Percentiles rank a stretch among this genome's conserved stretches.
phyloP scores from a whole-genome alignment of 2,329 filamentous ascomycete species.

The Diplodia intermedia region DNA sequence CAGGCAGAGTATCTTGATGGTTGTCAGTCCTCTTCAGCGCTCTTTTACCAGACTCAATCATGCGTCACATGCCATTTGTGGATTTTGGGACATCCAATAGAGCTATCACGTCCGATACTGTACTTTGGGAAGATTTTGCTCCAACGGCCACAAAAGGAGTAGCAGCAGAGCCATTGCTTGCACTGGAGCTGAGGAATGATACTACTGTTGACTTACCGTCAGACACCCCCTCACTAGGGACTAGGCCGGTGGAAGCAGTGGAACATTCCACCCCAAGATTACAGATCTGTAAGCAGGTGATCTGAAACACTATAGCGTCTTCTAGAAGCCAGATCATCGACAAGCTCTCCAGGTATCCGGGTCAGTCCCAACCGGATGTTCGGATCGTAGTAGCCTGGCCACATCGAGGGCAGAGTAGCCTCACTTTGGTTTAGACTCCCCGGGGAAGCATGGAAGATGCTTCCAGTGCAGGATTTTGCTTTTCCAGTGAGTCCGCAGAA shows the following conservation, averaged over 20 bases:
- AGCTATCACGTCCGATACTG: neutral
- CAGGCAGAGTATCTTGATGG: no score
- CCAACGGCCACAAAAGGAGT: neutral
- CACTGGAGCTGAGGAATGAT: neutral
- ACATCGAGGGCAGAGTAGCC: neutral
- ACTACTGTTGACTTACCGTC: neutral
- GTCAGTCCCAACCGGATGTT: constrained; percentile 1
- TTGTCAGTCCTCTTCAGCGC: neutral
- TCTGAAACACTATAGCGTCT: neutral
- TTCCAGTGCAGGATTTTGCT: neutral
- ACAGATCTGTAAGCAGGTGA: neutral
- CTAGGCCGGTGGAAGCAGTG: neutral
- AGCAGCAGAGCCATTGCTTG: neutral
- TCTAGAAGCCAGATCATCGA: neutral
- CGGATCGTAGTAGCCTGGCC: neutral
- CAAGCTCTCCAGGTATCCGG: neutral
- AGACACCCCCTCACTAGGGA: neutral
- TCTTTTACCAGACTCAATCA: neutral
- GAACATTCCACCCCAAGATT: neutral
- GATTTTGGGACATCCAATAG: neutral
- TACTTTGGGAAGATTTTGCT: no score
- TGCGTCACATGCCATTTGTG: neutral
- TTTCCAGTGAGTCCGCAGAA: neutral
- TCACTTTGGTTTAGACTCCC: constrained; percentile 3
- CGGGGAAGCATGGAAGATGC: constrained; percentile 9